Evolutionary conservation across 805 yeast genomes (phyloP).

Genomic region (Suhomyces sp.): DNA sequence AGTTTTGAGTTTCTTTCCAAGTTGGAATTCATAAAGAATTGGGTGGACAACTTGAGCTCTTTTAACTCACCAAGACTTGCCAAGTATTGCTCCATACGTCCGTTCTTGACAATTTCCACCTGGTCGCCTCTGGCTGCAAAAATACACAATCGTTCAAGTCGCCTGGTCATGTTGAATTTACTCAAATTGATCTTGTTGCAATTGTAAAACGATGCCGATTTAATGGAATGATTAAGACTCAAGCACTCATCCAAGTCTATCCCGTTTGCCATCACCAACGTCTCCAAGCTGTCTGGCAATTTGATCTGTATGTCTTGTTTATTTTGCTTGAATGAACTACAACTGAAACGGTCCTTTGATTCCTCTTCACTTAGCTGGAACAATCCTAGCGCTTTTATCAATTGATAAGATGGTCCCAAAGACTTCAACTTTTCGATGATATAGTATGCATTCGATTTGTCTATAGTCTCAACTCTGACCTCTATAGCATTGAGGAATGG

Average conservation of each 20-base stretch:
- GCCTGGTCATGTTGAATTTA: slow-evolving; percentile 12
- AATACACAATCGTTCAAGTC: slow-evolving; percentile 9
- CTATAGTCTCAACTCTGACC: slow-evolving; percentile 6
- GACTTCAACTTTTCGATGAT: slow-evolving; percentile 5
- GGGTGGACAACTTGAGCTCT: slow-evolving; percentile 9
- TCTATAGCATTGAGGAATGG: slow-evolving; percentile 7
- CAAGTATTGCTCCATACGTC: slow-evolving; percentile 8
- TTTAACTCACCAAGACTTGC: slow-evolving; percentile 5
- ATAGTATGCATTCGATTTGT: slow-evolving; percentile 3
- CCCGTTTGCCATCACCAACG: slow-evolving; percentile 9
- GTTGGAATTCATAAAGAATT: slow-evolving; percentile 6
- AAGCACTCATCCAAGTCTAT: slow-evolving; percentile 10
- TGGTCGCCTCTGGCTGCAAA: slow-evolving; percentile 1
- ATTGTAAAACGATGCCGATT: slow-evolving; percentile 8
- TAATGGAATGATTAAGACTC: slow-evolving; percentile 6
- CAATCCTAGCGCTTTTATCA: slow-evolving; percentile 8
- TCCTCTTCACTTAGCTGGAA: slow-evolving; percentile 4
- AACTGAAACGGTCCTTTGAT: neutral
- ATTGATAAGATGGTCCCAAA: slow-evolving; percentile 5
- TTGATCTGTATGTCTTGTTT: neutral
- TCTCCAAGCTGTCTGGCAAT: slow-evolving; percentile 7
- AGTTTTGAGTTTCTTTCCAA: slow-evolving; percentile 10
- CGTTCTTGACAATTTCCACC: slow-evolving; percentile 7
- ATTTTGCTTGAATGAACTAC: neutral
- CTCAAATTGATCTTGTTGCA: slow-evolving; percentile 9